Base-by-base conservation (phyloP, 305 asterid species). In the Fraxinus latifolia region DNA sequence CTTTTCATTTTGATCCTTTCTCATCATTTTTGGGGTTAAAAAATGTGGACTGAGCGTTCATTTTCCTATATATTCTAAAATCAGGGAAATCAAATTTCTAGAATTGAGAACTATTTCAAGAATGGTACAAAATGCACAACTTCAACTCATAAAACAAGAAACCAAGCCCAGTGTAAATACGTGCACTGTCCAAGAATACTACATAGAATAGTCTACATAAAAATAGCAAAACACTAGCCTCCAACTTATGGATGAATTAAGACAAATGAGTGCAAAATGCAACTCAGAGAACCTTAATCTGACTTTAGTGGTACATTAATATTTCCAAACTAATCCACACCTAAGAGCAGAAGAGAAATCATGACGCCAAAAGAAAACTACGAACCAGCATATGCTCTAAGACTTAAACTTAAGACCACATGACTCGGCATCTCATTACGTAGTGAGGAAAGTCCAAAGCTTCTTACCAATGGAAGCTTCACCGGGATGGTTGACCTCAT, bases 361-460 rank as follows among this genome's bases (percentile, higher is more conserved):
- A 55, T 6, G n/a, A 76, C 74, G 44, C 77, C 79, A 81, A 81
- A 79, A 17, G 36, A 71, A 77, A 65, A 83, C 78, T 62, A 71
- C 33, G 37, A 75, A 8, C n/a, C 11, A 3, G 73, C 55, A 50
- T 42, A 80, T 14, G 81, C 83, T 76, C 29, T 82, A 53, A 81
- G 37, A 58, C 82, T 53, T 82, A 77, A 85, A 81, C 44, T 81
- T 85, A 53, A 68, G 78, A 72, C 50, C 72, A 31, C 34, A 50
- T 70, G 58, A 77, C 77, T 19, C 29, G 58, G 42, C 21, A 67
- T 78, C 77, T 53, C 78, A 42, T 89, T 86, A 96, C 34, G 98
- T 95, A 36, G 95, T 91, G 85, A 96, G 91, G 82, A 96, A 95
- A 67, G 89, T 96, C 99, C 98, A 95, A 29, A 96, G 86, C 91